Evolutionary conservation across 257 asterid genomes (phyloP).

Genomic region (Capsicum rhomboideum): DNA sequence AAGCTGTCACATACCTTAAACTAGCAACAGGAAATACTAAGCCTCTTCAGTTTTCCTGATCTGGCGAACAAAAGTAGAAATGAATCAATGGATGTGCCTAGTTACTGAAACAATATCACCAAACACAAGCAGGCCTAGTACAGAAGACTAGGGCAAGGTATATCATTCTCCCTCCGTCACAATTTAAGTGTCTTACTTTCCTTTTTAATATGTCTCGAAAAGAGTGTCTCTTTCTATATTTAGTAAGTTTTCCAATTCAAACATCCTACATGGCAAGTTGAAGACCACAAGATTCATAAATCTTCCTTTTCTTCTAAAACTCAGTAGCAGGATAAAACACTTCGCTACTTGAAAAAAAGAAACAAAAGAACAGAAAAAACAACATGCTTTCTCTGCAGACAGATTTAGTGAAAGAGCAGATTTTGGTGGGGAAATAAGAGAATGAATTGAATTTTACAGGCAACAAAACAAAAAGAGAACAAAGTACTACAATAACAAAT

Average conservation of each 20-base stretch:
- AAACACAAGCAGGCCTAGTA: not conserved
- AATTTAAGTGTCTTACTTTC: too few species aligned
- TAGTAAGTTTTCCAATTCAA: too few species aligned
- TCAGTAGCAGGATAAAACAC: not conserved
- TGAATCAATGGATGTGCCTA: not conserved
- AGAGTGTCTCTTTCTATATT: too few species aligned
- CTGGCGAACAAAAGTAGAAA: not conserved
- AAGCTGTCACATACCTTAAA: too few species aligned
- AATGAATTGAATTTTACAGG: not conserved
- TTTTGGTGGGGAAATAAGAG: not conserved
- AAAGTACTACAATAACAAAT: not conserved
- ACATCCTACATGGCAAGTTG: too few species aligned
- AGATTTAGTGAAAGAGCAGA: not conserved
- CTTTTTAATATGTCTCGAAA: too few species aligned
- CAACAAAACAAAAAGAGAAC: not conserved
- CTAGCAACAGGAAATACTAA: too few species aligned
- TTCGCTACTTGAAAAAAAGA: not conserved
- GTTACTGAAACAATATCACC: not conserved
- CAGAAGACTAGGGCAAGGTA: not conserved
- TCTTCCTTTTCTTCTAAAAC: too few species aligned
- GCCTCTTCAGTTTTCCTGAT: not conserved
- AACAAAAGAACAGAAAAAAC: not conserved
- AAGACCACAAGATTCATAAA: too few species aligned
- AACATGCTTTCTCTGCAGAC: not conserved
- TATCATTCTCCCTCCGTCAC: too few species aligned